These are phyloP conservation scores for Barnettozyma vustinii DNA, from an alignment of 805 yeast species.

Conservation along the genomic window DNA sequence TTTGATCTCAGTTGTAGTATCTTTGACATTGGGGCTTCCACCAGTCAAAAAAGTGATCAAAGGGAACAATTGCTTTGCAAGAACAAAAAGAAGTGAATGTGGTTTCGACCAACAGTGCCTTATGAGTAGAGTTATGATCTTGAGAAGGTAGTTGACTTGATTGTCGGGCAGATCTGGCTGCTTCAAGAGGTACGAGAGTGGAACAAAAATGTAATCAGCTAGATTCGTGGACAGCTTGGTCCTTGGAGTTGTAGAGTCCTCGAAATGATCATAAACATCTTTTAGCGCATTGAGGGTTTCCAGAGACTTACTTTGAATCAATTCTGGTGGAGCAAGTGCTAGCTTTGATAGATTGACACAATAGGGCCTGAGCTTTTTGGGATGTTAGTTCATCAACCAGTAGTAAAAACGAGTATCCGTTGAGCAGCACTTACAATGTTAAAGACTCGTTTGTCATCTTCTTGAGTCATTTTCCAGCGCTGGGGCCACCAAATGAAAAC, in stretches of 20 bases:
- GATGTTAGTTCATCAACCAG: slow-evolving; percentile 7
- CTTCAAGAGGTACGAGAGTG: slow-evolving; percentile 48
- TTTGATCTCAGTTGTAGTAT: slow-evolving; percentile 16
- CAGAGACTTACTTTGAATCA: slow-evolving; percentile 29
- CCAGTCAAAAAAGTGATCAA: slow-evolving; percentile 41
- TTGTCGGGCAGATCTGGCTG: slow-evolving; percentile 41
- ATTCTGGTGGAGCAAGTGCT: slow-evolving; percentile 35
- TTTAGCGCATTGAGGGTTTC: slow-evolving; percentile 29
- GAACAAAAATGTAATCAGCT: slow-evolving; percentile 61
- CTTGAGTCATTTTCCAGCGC: slow-evolving; percentile 6
- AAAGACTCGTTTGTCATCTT: slow-evolving; percentile 16
- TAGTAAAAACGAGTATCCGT: not conserved
- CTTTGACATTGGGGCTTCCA: slow-evolving; percentile 36
- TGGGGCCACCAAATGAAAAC: not conserved
- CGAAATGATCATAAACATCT: slow-evolving; percentile 26
- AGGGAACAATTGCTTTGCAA: slow-evolving; percentile 43
- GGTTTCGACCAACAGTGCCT: slow-evolving; percentile 40
- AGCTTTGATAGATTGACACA: slow-evolving; percentile 41
- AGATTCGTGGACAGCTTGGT: slow-evolving; percentile 32
- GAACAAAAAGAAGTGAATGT: slow-evolving; percentile 30
- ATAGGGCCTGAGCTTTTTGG: slow-evolving; percentile 29
- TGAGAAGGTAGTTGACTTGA: slow-evolving; percentile 40
- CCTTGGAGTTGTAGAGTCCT: slow-evolving; percentile 12
- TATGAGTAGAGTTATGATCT: slow-evolving; percentile 40
- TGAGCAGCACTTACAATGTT: slow-evolving; percentile 10